Base-by-base conservation (phyloP, 2,329 filamentous ascomycete species). In the Fusarium verticillioides region DNA sequence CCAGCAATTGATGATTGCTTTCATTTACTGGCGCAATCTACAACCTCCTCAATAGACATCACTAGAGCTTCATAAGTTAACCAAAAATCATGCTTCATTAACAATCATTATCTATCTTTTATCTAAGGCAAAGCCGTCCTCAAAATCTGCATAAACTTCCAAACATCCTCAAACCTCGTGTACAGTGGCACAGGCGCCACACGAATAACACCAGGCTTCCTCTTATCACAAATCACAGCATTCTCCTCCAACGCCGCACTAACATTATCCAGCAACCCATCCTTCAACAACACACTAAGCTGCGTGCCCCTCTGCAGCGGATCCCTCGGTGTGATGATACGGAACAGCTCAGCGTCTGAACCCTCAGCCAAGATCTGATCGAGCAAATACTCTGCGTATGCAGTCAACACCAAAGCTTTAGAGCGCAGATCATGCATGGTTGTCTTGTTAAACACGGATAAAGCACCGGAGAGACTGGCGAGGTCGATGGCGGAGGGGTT, bases 121-220 rank as follows among this genome's bases (percentile, higher is more conserved):
- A 32, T 23, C 36, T 73, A 78, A 58, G 79, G 52, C 66, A 84
- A 69, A 11, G 82, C 80, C 3, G 73, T 74, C 42, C 81, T 76
- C 53, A 87, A 59, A 7, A 84, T 79, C 69, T 84, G 80, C 81
- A 87, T 84, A 62, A 86, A 87, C 52, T 75, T 82, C 82, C 82
- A 86, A 11, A 95, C 91, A 76, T 97, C 95, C 66, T 87, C 85
- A 79, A 93, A 97, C 1, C 88, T 90, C 78, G 96, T 96, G 82
- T 97, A 97, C 74, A 97, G 81, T 13, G 95, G 94, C 46, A 93
- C 92, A 3, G 95, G 95, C 4, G 95, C 94, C 3, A 97, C 90
- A 4, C 95, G 86, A 57, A 97, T 91, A 21, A 97, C 95, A 79
- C 95, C 91, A 3, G 95, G 95, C 81, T 93, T 94, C 66, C 95